Base-by-base conservation (phyloP, 805 yeast species). In the Lipomyces mesembrius region DNA sequence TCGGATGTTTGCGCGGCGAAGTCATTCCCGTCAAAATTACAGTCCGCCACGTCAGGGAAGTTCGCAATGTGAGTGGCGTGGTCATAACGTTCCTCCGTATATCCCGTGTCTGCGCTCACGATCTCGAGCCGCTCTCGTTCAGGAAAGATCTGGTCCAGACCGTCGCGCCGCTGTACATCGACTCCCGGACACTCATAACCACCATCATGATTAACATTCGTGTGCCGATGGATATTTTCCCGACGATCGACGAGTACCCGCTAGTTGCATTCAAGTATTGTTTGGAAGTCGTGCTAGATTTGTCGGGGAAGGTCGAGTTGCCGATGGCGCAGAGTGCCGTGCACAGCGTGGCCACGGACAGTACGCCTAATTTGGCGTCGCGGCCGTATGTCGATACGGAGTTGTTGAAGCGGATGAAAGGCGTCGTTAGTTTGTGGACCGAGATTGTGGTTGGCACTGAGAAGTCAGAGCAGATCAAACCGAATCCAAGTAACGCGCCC, bases 221-320 rank as follows among this genome's bases (percentile, higher is more conserved):
- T 68, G 87, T 92, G 0, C 97, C 98, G 0, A 85, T 89, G 0
- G 97, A 92, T 72, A 87, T 90, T 0, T 91, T 92, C 75, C 96
- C 97, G 0, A 90, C 97, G 0, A 90, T 91, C 14, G 82, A 85
- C 20, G 89, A 90, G 0, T 85, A 90, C 61, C 86, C 86, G 1
- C 78, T 88, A 59, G 91, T 92, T 8, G 83, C 92, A 2, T 92
- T 92, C 77, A 94, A 90, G 74, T 92, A 93, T 75, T 90, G 89
- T 74, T 79, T 92, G 17, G 98, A 92, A 75, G 92, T 90, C 2
- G 82, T 91, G 64, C 86, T 90, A n/a, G 92, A 92, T 74, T 78
- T 93, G 54, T 87, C 93, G 1, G 91, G 89, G 27, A 87, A 84
- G 67, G 82, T 80, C 66, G 72, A 77, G 8, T 77, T 81, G 5